Base-by-base conservation (phyloP, 2,329 filamentous ascomycete species). In the Ambrosiella cleistominuta region DNA sequence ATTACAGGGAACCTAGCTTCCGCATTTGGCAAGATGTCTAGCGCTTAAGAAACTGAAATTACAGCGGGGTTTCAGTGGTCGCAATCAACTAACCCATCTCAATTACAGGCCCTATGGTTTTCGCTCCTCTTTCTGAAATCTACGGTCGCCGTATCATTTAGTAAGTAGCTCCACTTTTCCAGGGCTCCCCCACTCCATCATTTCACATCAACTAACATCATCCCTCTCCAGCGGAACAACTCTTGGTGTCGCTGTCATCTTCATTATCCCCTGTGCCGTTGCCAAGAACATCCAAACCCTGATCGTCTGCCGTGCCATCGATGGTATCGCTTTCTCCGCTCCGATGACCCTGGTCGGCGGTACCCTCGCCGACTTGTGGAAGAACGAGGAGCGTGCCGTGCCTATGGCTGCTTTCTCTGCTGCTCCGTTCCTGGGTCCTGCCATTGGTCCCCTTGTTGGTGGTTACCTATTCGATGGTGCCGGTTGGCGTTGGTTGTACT, bases 311-410 rank as follows among this genome's bases (percentile, higher is more conserved):
- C 80, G 88, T 61, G 74, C 82, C 51, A 86, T 94, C 60, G 87
- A 88, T 62, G 88, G 88, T 51, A 87, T 93, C 58, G 85, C 85
- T 5, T 91, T 91, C 67, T 89, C 84, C 9, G 87, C 87, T 0
- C 87, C 88, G 1, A 91, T 94, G 84, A 91, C 87, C 0, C 75
- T 93, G 1, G 87, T 90, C 7, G 88, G 87, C 49, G 88, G 88
- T 7, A 91, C 86, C 0, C 71, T 94, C 5, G 85, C 87, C 9
- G 88, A 94, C 71, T 69, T 93, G n/a, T 94, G 86, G 86, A 81
- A 72, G 60, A 87, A 83, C 55, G 87, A 93, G 67, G 87, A 94
- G 70, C 78, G 88, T 57, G 88, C 87, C 65, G 83, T 93, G 1
- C 86, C 88, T 15, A 93, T 94, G 87, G 87, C 87, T 2, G 85